These are phyloP conservation scores for Colletotrichum eremochloae DNA, from an alignment of 2,329 filamentous ascomycete species.

Conservation along the genomic window DNA sequence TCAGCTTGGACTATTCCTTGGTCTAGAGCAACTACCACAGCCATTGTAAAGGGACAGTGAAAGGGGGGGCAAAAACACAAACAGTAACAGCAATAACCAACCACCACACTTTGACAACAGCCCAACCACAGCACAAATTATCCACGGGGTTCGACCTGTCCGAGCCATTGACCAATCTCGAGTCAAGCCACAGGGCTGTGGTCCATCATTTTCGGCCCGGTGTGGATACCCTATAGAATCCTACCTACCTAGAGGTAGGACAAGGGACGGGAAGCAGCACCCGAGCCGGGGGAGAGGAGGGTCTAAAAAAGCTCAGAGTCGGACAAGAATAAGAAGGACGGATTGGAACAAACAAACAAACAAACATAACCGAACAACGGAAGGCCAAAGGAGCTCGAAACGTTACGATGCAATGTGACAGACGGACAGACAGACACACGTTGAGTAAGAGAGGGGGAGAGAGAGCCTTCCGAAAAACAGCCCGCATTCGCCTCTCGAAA, in stretches of 20 bases:
- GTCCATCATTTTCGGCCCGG: conserved; percentile 24
- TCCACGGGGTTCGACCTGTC: conserved; percentile 18
- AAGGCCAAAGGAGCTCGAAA: neutral
- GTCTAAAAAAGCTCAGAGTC: neutral
- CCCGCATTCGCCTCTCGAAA: neutral
- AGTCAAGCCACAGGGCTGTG: conserved; percentile 1
- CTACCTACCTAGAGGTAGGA: conserved; percentile 6
- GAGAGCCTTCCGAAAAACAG: neutral
- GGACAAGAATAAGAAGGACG: neutral
- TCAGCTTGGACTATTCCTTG: conserved; percentile 13
- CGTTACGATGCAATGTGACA: neutral
- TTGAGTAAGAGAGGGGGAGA: neutral
- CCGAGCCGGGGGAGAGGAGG: neutral
- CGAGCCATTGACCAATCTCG: conserved; percentile 32
- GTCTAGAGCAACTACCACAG: no score
- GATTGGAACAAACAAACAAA: neutral
- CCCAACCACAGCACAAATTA: neutral
- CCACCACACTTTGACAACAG: neutral
- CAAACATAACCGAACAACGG: neutral
- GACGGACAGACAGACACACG: no score
- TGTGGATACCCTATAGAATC: conserved; percentile 30
- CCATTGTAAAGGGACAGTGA: neutral
- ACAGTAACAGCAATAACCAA: neutral
- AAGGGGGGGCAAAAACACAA: neutral
- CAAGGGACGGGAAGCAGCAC: conserved; percentile 27